Evolutionary conservation across 23 red algal genomes (phyloP), one percentile per base, ranked within the genome.

Genomic region (Cyanidioschyzon merolae): DNA sequence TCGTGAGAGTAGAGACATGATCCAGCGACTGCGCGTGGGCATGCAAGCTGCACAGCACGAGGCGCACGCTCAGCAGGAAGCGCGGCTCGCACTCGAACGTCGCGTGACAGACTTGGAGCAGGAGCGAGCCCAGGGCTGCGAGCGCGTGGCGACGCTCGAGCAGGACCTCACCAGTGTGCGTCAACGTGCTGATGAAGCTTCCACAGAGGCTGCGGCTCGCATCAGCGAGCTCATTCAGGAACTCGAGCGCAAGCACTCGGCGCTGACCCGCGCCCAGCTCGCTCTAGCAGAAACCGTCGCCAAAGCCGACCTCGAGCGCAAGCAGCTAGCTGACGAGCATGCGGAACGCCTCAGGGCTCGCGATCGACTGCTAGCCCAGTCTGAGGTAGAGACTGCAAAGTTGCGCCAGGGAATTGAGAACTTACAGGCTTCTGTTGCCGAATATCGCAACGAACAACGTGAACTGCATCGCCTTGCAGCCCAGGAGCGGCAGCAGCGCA

Each of bases 181-280:
- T 54, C 45, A 15, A 7, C 45, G 45, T 21, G 21, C 7, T 21
- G 45, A 54, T 7, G 45, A 54, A 54, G 45, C 45, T 15, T 54
- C 45, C 21, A 21, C 45, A 7, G 63, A 71, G 32, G 63, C 63
- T 7, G 63, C 63, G 2, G 63, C 63, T 7, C 63, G 32, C n/a
- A 71, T 71, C n/a, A 7, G 63, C 29, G n/a, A 71, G 29, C 63
- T 71, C 2, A 25, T 71, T 25, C 63, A 71, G 32, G n/a, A 71
- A 27, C 63, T 71, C 12, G n/a, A 71, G 63, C 63, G 32, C n/a
- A 71, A 71, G 30, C 63, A 71, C n/a, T 25, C 63, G 63, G 63
- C 63, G 63, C 63, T 71, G 63, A 32, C n/a, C 3, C n/a, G 32
- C 12, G 63, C 63, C 16, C 63, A 71, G 30, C n/a, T 35, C 63